Evolutionary conservation across 495 filamentous ascomycete genomes (phyloP).

Genomic region (Acidiella bohemica): DNA sequence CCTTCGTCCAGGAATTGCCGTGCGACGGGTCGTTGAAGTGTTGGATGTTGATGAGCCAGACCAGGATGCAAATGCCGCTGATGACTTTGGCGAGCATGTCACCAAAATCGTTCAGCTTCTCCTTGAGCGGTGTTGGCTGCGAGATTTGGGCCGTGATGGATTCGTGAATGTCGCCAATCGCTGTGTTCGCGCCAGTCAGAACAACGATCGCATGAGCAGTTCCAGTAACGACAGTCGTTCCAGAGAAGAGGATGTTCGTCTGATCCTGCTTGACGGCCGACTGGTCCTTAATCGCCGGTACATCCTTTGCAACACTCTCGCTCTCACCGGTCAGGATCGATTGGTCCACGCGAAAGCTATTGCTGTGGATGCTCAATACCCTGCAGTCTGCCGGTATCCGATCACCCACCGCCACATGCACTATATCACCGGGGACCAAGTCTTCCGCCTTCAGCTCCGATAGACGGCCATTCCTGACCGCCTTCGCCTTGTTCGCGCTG

Average conservation of each 20-base stretch:
- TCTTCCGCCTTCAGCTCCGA: constrained; percentile 82
- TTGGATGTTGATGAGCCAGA: constrained; percentile 96
- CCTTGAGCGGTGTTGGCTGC: constrained; percentile 90
- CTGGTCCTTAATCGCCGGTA: constrained; percentile 50
- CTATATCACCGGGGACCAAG: constrained; percentile 87
- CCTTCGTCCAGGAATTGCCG: constrained; percentile 91
- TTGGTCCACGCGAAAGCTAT: constrained; percentile 91
- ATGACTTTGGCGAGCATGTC: constrained; percentile 96
- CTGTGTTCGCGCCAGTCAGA: constrained; percentile 78
- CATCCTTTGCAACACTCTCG: constrained; percentile 88
- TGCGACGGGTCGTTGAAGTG: constrained; percentile 93
- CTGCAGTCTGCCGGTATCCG: constrained; percentile 95
- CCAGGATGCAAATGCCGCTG: constrained; percentile 84
- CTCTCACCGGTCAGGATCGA: constrained; percentile 97
- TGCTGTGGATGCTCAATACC: constrained; percentile 81
- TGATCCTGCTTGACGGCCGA: constrained; percentile 96
- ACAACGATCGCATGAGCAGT: constrained; percentile 88
- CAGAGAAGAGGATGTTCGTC: constrained; percentile 95
- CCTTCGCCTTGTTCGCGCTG: constrained; percentile 94
- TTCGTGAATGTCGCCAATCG: constrained; percentile 97
- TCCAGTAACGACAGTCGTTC: constrained; percentile 91
- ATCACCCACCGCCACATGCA: constrained; percentile 81
- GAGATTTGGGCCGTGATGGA: constrained; percentile 98
- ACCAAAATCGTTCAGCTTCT: constrained; percentile 97
- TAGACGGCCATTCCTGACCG: constrained; percentile 63